Conservation (phyloP, 1,139 yeast genomes). For the Yamadazyma diospyri region DNA sequence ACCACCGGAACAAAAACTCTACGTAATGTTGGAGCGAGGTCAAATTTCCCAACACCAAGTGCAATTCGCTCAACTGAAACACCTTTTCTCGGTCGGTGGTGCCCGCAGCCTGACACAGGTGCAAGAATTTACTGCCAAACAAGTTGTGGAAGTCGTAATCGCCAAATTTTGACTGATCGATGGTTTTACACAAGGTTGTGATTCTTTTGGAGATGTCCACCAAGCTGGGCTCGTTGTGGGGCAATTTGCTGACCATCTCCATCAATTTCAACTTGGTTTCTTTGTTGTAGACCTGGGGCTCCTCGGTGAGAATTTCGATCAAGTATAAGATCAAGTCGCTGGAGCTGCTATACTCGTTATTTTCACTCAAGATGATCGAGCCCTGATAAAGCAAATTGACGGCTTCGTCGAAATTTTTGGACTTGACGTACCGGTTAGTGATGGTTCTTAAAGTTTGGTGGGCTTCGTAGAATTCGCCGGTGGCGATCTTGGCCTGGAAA, state of each 20-base stretch:
- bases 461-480: slow-evolving; percentile 86
- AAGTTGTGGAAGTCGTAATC: slow-evolving; percentile 74
- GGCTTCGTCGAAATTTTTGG: slow-evolving; percentile 67
- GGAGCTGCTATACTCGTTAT: slow-evolving; percentile 74
- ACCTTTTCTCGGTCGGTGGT: slow-evolving; percentile 28
- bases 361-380: slow-evolving; percentile 61
- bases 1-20: slow-evolving; percentile 58
- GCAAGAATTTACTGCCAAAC: slow-evolving; percentile 63
- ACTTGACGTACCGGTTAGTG: slow-evolving; percentile 74
- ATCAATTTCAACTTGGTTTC: slow-evolving; percentile 37
- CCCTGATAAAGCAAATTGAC: slow-evolving; percentile 70
- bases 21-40: slow-evolving; percentile 55
- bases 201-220: slow-evolving; percentile 63
- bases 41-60: slow-evolving; percentile 64
- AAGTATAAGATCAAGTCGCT: slow-evolving; percentile 74
- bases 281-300: slow-evolving; percentile 19
- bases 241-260: slow-evolving; percentile 39
- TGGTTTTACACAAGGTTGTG: slow-evolving; percentile 60
- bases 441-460: slow-evolving; percentile 91
- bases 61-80: slow-evolving; percentile 47
- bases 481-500: slow-evolving; percentile 64
- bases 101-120: slow-evolving; percentile 17
- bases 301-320: slow-evolving; percentile 53
- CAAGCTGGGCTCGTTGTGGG: slow-evolving; percentile 65
- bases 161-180: slow-evolving; percentile 51